These are phyloP conservation scores for Pichia sp. DNA, from an alignment of 1,139 yeast genomes.

Conservation along the genomic window DNA sequence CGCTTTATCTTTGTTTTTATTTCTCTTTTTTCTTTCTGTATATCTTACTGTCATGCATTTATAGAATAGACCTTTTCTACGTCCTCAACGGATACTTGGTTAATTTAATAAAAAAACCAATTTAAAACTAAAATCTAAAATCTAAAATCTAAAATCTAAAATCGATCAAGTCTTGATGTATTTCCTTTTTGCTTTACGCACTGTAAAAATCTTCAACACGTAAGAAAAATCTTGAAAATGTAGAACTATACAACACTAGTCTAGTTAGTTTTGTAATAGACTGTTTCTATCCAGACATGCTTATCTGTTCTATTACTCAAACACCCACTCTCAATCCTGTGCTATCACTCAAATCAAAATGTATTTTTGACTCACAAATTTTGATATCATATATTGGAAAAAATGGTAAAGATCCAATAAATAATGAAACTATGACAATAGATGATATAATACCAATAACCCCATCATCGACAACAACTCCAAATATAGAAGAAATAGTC, in stretches of 20 bases:
- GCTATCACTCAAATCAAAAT: constrained; percentile 65
- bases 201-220: neutral
- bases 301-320: constrained; percentile 49
- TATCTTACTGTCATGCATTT: constrained; percentile 1
- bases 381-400: constrained; percentile 58
- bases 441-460: constrained; percentile 40
- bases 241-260: too few species aligned
- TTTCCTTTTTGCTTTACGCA: neutral
- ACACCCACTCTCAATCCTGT: constrained; percentile 64
- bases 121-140: neutral
- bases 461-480: constrained; percentile 4
- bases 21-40: neutral
- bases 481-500: constrained; percentile 30
- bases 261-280: too few species aligned
- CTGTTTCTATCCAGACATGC: constrained; percentile 5
- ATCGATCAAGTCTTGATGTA: neutral
- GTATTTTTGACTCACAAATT: constrained; percentile 60
- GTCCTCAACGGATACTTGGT: constrained; percentile 1
- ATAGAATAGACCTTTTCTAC: constrained; percentile 16
- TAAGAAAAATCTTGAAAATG: neutral
- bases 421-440: constrained; percentile 49
- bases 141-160: neutral
- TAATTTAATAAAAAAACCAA: neutral
- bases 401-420: constrained; percentile 71
- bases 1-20: neutral